Evolutionary conservation across 352 stramenopile species (phyloP).

Genomic region (Lagenidium sp.): DNA sequence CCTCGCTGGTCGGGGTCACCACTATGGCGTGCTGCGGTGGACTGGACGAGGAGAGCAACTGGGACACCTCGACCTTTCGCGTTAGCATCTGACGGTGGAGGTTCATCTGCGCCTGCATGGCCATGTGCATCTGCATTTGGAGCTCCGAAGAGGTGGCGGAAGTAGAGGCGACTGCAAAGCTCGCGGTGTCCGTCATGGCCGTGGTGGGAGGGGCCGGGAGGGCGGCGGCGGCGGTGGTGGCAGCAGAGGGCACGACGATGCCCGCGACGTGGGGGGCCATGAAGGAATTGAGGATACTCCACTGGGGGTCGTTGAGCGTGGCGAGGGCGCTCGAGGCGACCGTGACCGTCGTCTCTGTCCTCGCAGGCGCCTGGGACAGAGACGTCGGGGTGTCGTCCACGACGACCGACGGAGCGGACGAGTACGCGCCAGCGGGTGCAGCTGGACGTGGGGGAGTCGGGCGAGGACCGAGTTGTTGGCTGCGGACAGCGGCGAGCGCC

Average conservation of each 20-base stretch:
- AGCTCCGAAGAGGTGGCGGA: conserved; percentile 35
- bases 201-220: not conserved
- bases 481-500: too few relatives aligned
- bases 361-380: not conserved
- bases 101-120: conserved; percentile 72
- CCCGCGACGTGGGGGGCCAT: conserved; percentile 53
- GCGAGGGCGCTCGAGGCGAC: conserved; percentile 15
- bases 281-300: conserved; percentile 69
- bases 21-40: too few relatives aligned
- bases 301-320: conserved; percentile 60
- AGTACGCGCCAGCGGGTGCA: too few relatives aligned
- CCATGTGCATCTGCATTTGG: conserved; percentile 74
- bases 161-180: not conserved
- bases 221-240: not conserved
- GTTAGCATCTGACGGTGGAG: conserved; percentile 82
- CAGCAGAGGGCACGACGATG: not conserved
- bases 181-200: not conserved
- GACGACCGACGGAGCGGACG: too few relatives aligned
- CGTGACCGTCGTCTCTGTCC: not conserved
- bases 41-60: not conserved
- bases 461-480: too few relatives aligned
- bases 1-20: not conserved
- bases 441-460: too few relatives aligned
- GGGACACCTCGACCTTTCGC: conserved; percentile 73
- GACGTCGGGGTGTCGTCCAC: not conserved